Base-by-base conservation (phyloP, 257 asterid genomes). In the Eustoma russellianum region DNA sequence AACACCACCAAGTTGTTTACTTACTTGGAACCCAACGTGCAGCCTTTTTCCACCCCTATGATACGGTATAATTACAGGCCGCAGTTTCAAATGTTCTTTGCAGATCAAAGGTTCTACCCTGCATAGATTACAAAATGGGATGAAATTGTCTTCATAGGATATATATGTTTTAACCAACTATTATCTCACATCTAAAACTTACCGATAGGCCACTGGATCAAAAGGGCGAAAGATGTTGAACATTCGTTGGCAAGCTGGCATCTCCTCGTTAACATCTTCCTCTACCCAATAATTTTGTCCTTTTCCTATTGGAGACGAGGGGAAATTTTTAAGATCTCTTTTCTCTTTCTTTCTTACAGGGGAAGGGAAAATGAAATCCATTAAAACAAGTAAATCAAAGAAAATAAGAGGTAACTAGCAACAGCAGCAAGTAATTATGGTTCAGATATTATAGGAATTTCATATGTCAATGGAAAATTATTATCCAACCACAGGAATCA, bases 151-250 rank as follows among this genome's bases (percentile, higher is more conserved):
- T 24, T 24, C 30, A 24, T 1, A 2, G 3, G 30, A 24, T 2
- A 24, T 2, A 24, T 24, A 24, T 24, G 30, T 24, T 24, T 24
- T 24, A 24, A 24, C 3, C 2, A 24, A 1, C 13, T 28, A 53
- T 6, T 67, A 49, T 40, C 18, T 19, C 41, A 9, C 7, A 24
- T 54, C 49, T 15, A 47, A 56, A 8, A 57, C 65, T 46, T 47
- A 84, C 98, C 98, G 76, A 70, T 85, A 92, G 41, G 97, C 98
- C 71, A 92, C 97, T 16, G 96, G 98, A 69, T 91, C 98, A 63
- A 82, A 91, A 56, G 98, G 96, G 69, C 87, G 98, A 76, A 91
- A 91, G 59, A 91, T 79, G 76, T 91, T 87, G 50, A 87, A 84
- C 96, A 87, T 87, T 68, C 79, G 86, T 17, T 81, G 79, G 63